A percentile compares a stretch with the other conserved stretches of the same genome.
These are phyloP conservation scores for Boeremia exigua DNA, from an alignment of 2,329 filamentous ascomycete genomes.

Conservation along the genomic window DNA sequence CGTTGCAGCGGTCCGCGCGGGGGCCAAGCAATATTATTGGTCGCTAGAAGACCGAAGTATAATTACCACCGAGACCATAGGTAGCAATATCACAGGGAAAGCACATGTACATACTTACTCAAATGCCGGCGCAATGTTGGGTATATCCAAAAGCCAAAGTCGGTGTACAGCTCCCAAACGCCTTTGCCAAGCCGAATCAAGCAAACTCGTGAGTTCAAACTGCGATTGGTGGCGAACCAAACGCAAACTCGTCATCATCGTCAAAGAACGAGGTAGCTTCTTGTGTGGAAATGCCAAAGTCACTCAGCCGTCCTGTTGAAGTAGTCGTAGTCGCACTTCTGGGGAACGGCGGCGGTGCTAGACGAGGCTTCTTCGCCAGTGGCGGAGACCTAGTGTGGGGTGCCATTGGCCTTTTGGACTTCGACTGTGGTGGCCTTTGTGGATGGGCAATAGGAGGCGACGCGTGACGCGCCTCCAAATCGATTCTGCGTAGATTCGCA, in stretches of 20 bases:
- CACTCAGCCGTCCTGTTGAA: slow-evolving; percentile 12
- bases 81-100: neutral
- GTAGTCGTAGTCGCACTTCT: neutral
- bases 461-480: neutral
- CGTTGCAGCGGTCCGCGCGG: no score
- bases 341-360: neutral
- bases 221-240: slow-evolving; percentile 31
- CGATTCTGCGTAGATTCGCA: slow-evolving; percentile 9
- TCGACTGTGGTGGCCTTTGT: neutral
- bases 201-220: slow-evolving; percentile 9
- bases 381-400: slow-evolving; percentile 5
- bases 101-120: neutral
- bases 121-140: neutral
- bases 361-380: slow-evolving; percentile 4
- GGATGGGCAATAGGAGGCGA: neutral
- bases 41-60: no score
- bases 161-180: no score
- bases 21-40: no score
- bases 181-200: neutral
- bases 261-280: slow-evolving; percentile 36
- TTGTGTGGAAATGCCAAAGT: slow-evolving; percentile 37
- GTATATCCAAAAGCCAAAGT: slow-evolving; percentile 13
- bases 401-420: slow-evolving; percentile 3
- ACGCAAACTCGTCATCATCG: slow-evolving; percentile 30
- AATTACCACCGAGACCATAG: no score